A percentile compares a stretch with the other conserved stretches of the same genome.
phyloP scores from a whole-genome alignment of 345 rosid genomes.

The Kernera saxatilis region DNA sequence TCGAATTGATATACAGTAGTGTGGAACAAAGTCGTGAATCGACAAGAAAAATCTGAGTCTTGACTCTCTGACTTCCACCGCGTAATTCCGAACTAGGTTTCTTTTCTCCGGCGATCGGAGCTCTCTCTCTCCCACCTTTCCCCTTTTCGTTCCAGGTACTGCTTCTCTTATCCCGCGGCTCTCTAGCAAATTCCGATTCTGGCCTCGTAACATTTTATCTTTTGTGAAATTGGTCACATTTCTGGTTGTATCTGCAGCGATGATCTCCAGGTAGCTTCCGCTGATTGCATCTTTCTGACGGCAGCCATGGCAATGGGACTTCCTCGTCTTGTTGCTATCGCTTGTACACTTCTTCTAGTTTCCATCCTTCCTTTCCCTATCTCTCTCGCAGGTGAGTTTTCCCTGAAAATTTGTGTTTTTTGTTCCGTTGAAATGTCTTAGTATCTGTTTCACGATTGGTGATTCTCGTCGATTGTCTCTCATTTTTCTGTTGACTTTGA shows the following conservation, averaged over 20 bases:
- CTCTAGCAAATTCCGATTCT: not conserved
- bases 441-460: not conserved
- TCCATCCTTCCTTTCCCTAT: slow-evolving; percentile 1
- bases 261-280: slow-evolving; percentile 17
- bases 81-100: slow-evolving; percentile 17
- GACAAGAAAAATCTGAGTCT: no score
- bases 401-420: not conserved
- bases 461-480: not conserved
- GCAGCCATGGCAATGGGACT: slow-evolving; percentile 17
- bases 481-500: not conserved
- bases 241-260: slow-evolving; percentile 8
- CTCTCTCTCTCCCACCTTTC: not conserved
- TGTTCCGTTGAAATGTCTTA: not conserved
- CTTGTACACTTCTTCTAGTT: slow-evolving; percentile 7
- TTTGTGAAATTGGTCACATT: not conserved
- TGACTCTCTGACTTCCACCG: not conserved
- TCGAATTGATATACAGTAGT: no score
- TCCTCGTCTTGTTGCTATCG: slow-evolving; percentile 2
- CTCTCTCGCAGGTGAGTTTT: slow-evolving; percentile 30
- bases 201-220: not conserved
- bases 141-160: not conserved
- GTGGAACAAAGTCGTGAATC: no score
- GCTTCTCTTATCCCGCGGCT: not conserved
- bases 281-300: not conserved
- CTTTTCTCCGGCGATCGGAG: slow-evolving; percentile 16